A percentile compares a stretch with the other conserved stretches of the same genome.
These are phyloP conservation scores for Colletotrichum sublineola DNA, from an alignment of 2,329 filamentous ascomycete species.

Conservation along the genomic window DNA sequence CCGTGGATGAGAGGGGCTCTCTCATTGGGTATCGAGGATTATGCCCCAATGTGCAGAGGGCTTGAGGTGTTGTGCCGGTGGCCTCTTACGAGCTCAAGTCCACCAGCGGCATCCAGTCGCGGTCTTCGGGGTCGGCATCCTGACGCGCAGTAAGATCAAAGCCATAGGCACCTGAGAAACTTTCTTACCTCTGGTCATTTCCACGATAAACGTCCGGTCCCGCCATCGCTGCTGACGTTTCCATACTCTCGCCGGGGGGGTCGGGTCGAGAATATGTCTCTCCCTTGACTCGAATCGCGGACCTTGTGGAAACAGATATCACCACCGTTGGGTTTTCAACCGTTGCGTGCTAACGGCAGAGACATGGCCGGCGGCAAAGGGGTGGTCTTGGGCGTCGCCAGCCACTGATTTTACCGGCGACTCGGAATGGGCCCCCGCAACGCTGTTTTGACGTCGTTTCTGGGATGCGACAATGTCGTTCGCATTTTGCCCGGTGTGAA, in stretches of 20 bases:
- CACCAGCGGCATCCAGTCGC: background rate
- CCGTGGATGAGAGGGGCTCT: background rate
- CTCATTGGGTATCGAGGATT: background rate
- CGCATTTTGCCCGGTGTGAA: background rate
- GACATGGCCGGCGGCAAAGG: background rate
- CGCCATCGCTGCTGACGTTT: background rate
- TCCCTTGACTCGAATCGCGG: background rate
- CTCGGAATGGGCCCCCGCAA: background rate
- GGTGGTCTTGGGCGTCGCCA: background rate
- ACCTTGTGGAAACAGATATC: background rate
- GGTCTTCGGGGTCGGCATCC: background rate
- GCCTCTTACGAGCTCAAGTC: background rate
- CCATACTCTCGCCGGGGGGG: no score
- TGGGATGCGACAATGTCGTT: background rate
- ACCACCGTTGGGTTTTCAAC: background rate
- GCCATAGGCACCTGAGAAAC: no score
- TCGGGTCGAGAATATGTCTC: background rate
- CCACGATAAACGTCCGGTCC: background rate
- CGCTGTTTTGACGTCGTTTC: constrained; percentile 4
- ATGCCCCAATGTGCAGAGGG: background rate
- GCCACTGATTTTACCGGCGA: background rate
- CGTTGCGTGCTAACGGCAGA: background rate
- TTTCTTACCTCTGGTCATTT: background rate
- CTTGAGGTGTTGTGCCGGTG: background rate
- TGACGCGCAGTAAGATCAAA: background rate